Conservation (phyloP, 2,329 filamentous ascomycete species). For the Parafenestella ontariensis region DNA sequence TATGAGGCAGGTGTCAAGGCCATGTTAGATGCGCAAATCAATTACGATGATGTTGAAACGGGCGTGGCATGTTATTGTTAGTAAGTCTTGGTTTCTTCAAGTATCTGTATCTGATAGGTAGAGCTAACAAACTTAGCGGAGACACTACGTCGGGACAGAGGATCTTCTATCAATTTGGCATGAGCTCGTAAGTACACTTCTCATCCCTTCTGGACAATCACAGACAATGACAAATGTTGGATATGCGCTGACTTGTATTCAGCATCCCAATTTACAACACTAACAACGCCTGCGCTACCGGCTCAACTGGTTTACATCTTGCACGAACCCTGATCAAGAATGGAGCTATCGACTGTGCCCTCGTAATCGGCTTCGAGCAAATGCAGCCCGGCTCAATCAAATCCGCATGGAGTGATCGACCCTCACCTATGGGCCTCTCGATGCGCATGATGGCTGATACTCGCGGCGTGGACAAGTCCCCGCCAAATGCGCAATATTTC, state of each 20-base stretch:
- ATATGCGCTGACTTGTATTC: slow-evolving; percentile 37
- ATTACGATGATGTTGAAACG: slow-evolving; percentile 93
- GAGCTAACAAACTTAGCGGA: no score
- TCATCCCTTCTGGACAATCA: not conserved
- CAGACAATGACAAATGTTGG: not conserved
- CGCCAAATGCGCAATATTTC: slow-evolving; percentile 89
- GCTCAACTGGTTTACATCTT: slow-evolving; percentile 85
- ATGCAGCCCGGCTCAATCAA: slow-evolving; percentile 90
- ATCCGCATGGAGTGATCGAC: slow-evolving; percentile 80
- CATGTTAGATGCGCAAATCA: slow-evolving; percentile 81
- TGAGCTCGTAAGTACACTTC: slow-evolving; percentile 65
- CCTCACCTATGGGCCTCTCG: slow-evolving; percentile 76
- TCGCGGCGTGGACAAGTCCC: slow-evolving; percentile 77
- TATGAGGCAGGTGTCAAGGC: slow-evolving; percentile 92
- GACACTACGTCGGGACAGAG: slow-evolving; percentile 93
- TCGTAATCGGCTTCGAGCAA: slow-evolving; percentile 96
- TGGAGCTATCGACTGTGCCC: slow-evolving; percentile 82
- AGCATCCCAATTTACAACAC: slow-evolving; percentile 93
- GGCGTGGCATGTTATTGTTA: slow-evolving; percentile 96
- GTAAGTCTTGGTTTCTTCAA: no score
- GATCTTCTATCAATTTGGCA: slow-evolving; percentile 97
- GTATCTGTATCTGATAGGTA: no score
- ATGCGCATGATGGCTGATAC: slow-evolving; percentile 83
- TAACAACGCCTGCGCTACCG: slow-evolving; percentile 97
- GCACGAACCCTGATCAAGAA: slow-evolving; percentile 77